Conservation (phyloP, 2,329 filamentous ascomycete genomes). For the Colletotrichum neosansevieriae region DNA sequence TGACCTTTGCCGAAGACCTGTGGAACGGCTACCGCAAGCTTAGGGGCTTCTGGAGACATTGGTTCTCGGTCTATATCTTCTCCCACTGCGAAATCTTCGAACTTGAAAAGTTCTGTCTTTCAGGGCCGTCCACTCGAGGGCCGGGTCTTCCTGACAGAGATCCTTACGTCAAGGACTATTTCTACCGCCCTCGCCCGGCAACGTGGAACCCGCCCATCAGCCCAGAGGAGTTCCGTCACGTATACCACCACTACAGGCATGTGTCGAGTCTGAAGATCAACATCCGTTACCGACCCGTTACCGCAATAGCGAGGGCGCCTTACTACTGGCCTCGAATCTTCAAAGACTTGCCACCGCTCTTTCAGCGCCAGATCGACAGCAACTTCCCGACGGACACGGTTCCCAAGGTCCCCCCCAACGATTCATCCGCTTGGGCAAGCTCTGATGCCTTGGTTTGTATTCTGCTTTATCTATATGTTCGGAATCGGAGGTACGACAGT, state of each 20-base stretch:
- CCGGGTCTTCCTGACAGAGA: not conserved
- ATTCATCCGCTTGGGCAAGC: not conserved
- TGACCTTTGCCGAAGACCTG: too few relatives aligned
- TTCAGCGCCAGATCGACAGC: accelerated
- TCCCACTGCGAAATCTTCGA: not conserved
- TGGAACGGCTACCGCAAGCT: not conserved
- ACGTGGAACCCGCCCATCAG: not conserved
- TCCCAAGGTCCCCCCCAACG: not conserved
- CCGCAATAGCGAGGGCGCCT: not conserved
- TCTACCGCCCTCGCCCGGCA: not conserved
- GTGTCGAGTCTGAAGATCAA: not conserved
- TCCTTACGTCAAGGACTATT: not conserved
- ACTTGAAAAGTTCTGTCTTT: not conserved
- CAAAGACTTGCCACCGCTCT: not conserved
- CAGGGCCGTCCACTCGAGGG: accelerated
- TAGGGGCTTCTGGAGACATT: not conserved
- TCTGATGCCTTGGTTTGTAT: too few relatives aligned
- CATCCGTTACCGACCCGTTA: not conserved
- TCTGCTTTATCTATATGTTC: too few relatives aligned
- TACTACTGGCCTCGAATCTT: not conserved
- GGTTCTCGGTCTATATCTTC: not conserved
- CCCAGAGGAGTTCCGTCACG: not conserved
- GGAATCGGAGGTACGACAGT: too few relatives aligned
- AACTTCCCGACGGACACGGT: not conserved
- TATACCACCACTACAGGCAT: not conserved